A percentile compares a stretch with the other conserved stretches of the same genome.
Conservation (phyloP, 2,329 filamentous ascomycete species). For the Epichloe sp. region DNA sequence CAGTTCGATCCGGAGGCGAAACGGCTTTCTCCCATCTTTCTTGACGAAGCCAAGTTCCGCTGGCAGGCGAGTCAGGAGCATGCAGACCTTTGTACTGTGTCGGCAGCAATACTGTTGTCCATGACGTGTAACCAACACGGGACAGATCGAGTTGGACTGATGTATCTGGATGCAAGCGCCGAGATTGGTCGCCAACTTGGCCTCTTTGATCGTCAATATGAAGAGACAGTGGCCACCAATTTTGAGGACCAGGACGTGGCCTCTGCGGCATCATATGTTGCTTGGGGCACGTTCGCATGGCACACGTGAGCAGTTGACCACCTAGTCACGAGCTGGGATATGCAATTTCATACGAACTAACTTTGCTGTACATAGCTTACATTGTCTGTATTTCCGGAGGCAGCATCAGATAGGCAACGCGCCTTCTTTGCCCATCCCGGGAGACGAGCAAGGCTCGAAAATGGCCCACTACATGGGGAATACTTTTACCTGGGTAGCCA, state of each 20-base stretch:
- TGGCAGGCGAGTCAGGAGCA: neutral
- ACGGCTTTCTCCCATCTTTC: neutral
- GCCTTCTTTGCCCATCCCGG: neutral
- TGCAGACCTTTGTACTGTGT: neutral
- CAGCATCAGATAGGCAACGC: neutral
- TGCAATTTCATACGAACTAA: neutral
- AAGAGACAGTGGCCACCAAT: neutral
- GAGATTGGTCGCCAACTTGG: neutral
- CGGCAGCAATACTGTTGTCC: neutral
- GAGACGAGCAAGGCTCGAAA: neutral
- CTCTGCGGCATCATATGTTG: neutral
- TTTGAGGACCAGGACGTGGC: neutral
- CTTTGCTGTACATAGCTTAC: neutral
- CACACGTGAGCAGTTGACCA: neutral
- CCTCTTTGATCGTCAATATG: neutral
- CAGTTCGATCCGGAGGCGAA: neutral
- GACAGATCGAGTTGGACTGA: neutral
- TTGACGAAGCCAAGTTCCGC: neutral
- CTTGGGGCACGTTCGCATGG: neutral
- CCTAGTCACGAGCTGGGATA: neutral
- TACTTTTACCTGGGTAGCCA: neutral
- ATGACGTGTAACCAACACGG: neutral
- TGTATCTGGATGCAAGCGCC: neutral
- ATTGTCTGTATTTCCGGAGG: neutral
- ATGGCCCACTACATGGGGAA: neutral